Conservation (phyloP, 306 rosid genomes). For the Dryas octopetala region DNA sequence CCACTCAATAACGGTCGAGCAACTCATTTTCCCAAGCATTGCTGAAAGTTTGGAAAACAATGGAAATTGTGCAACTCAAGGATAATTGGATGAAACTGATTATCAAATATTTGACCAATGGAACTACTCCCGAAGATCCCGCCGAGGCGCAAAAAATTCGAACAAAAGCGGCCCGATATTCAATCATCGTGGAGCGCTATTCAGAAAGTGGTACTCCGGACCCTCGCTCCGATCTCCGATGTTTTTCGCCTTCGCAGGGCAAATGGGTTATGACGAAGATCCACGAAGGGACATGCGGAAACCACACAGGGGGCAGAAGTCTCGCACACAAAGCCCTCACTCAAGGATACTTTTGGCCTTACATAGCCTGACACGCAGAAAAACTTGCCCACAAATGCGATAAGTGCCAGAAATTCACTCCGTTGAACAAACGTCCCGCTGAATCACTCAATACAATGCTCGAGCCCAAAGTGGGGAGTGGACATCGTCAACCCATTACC, state of each 20-base stretch:
- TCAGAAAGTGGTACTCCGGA: background rate
- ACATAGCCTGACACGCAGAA: background rate
- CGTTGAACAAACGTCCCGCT: rapidly evolving
- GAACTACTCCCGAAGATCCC: rapidly evolving
- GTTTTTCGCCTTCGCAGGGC: rapidly evolving
- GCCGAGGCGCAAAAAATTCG: background rate
- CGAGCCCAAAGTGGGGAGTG: background rate
- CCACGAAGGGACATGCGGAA: background rate
- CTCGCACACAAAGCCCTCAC: background rate
- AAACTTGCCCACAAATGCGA: rapidly evolving
- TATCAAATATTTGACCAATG: rapidly evolving
- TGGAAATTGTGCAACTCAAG: background rate
- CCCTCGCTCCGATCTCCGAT: background rate
- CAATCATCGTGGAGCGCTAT: rapidly evolving
- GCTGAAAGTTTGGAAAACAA: too few species aligned
- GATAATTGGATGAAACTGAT: background rate
- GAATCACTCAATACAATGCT: rapidly evolving
- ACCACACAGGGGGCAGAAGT: background rate
- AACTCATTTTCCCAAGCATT: rapidly evolving
- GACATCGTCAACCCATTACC: rapidly evolving
- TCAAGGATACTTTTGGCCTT: background rate
- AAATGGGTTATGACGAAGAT: background rate
- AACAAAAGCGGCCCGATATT: background rate
- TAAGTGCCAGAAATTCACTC: background rate
- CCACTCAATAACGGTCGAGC: rapidly evolving